Conservation (phyloP, 106 monocot species). For the Acorus gramineus region DNA sequence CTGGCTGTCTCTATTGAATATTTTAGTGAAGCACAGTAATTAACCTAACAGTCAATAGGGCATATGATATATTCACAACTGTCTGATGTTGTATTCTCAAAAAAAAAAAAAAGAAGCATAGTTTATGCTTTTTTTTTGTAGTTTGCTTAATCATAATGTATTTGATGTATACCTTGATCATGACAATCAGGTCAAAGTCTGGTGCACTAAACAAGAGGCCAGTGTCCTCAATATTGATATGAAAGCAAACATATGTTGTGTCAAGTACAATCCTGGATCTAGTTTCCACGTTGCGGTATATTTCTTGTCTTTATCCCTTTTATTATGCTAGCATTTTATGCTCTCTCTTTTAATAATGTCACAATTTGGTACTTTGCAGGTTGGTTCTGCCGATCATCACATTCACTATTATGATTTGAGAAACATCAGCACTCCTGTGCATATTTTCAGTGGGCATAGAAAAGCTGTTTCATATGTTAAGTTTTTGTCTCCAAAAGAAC, state of each 20-base stretch:
- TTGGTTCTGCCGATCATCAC: slow-evolving; percentile 94
- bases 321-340: not conserved
- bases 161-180: too few species aligned
- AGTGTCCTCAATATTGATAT: slow-evolving; percentile 91
- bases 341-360: not conserved
- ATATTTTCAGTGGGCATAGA: slow-evolving; percentile 75
- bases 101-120: too few species aligned
- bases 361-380: slow-evolving; percentile 30
- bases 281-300: slow-evolving; percentile 76
- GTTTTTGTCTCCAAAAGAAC: slow-evolving; percentile 79
- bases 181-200: slow-evolving; percentile 66
- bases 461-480: slow-evolving; percentile 98
- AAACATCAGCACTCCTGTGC: slow-evolving; percentile 67
- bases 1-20: too few species aligned
- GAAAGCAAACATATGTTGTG: slow-evolving; percentile 98
- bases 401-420: slow-evolving; percentile 97
- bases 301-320: not conserved
- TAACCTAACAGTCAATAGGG: too few species aligned
- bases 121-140: too few species aligned
- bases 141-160: too few species aligned
- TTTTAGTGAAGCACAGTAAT: too few species aligned
- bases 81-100: not conserved
- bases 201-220: slow-evolving; percentile 94
- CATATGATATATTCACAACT: not conserved
- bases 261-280: slow-evolving; percentile 98